These are phyloP conservation scores for Fusarium keratoplasticum DNA, from an alignment of 2,329 filamentous ascomycete species.

Conservation along the genomic window DNA sequence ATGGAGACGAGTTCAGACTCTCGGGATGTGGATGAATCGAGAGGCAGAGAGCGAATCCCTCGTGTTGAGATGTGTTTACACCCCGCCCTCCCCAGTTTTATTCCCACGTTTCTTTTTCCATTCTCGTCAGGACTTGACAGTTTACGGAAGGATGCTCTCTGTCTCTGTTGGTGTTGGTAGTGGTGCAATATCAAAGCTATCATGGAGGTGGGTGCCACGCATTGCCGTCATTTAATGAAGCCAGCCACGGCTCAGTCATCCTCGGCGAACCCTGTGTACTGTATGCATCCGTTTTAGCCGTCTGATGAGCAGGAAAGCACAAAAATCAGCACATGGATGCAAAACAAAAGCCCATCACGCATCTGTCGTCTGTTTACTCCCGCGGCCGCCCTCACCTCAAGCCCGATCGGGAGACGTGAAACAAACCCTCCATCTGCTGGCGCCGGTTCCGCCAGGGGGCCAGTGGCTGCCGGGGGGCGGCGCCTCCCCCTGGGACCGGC, in stretches of 20 bases:
- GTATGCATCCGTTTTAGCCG: neutral
- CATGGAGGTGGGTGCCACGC: conserved; percentile 24
- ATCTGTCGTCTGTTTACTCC: conserved; percentile 17
- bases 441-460: conserved; percentile 13
- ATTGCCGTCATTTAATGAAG: conserved; percentile 17
- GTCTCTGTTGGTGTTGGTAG: conserved; percentile 7
- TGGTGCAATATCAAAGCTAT: neutral
- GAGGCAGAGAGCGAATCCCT: neutral
- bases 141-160: conserved; percentile 13
- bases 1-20: conserved; percentile 27
- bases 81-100: conserved; percentile 6
- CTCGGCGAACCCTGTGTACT: conserved; percentile 14
- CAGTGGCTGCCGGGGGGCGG: conserved; percentile 40
- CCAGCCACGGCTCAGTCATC: neutral
- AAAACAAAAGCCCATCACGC: neutral
- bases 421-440: conserved; percentile 20
- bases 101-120: conserved; percentile 17
- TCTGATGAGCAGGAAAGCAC: neutral
- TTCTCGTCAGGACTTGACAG: conserved; percentile 12
- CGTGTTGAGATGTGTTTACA: conserved; percentile 14
- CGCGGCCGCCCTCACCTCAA: conserved; percentile 22
- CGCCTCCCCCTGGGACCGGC: conserved; percentile 41
- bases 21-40: conserved; percentile 4
- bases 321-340: conserved; percentile 22
- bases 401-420: conserved; percentile 43